These are phyloP conservation scores for Citrus maxima DNA, from an alignment of 345 rosid genomes.

Conservation along the genomic window DNA sequence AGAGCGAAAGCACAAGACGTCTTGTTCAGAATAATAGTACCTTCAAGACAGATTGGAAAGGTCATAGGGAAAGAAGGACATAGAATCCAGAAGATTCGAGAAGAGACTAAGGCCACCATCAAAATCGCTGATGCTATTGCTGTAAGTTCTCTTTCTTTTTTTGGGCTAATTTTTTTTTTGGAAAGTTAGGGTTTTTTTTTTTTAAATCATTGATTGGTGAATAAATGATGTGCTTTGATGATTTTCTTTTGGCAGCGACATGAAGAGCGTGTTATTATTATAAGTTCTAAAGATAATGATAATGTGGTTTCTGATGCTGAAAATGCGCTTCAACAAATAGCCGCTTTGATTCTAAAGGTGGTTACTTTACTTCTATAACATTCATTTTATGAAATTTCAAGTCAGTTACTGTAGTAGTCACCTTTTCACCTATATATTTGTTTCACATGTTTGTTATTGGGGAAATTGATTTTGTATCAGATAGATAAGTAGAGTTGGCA, in stretches of 20 bases:
- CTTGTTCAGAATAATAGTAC: conserved; percentile 53
- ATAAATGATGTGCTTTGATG: neutral
- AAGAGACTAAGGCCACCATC: conserved; percentile 63
- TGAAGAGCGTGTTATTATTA: conserved; percentile 73
- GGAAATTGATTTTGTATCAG: no score
- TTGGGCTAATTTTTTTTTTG: neutral
- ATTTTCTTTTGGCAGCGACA: conserved; percentile 40
- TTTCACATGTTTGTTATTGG: no score
- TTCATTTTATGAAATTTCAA: neutral
- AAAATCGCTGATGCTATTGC: conserved; percentile 63
- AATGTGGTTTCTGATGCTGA: conserved; percentile 43
- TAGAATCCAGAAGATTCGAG: conserved; percentile 68
- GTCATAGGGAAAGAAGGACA: conserved; percentile 63
- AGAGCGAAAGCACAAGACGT: conserved; percentile 46
- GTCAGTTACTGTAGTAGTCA: no score
- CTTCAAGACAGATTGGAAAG: conserved; percentile 68
- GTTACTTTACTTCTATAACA: neutral
- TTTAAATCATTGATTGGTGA: neutral
- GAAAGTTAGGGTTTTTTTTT: neutral
- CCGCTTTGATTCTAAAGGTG: conserved; percentile 50
- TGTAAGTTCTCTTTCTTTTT: conserved; percentile 20
- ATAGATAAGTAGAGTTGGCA: neutral
- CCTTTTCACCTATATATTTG: no score
- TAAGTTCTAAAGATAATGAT: conserved; percentile 56
- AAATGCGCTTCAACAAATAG: conserved; percentile 57